Base-by-base conservation (phyloP, 148 eudicot genomes). In the Silene latifolia region DNA sequence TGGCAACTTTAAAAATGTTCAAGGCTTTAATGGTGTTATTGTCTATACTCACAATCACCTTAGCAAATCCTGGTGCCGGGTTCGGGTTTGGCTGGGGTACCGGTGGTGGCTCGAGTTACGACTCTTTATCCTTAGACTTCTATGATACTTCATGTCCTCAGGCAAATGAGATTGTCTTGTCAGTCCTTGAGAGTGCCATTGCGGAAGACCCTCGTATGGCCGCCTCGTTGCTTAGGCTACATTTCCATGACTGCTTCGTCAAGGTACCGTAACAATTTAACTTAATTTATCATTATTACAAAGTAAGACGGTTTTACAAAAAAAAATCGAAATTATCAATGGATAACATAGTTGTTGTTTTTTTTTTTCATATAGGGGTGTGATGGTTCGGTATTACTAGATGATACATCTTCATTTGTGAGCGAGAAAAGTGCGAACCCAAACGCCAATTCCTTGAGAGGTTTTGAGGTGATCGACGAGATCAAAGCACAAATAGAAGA, bases 191-290 rank as follows among this genome's bases (percentile, higher is more conserved):
- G 62, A 76, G 78, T 39, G 92, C 88, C 73, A 85, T 94, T 61
- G 77, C 89, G 0, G 61, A 79, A 63, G 90, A 94, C 54, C 88
- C 98, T 58, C 87, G 97, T n/a, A 89, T 88, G 89, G 91, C 98
- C 72, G 97, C 97, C 51, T 88, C 97, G 68, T 83, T 91, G 79
- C 92, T 92, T 13, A 83, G 98, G 80, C 93, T 94, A 58, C 97
- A 91, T 59, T 90, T 94, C 56, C 98, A 94, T 71, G 98, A 92
- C 72, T 90, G 96, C 85, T 94, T 94, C 77, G 90, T 86, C 67
- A 91, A 94, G 96, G 98, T 91, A 64, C 67, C 12, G 29, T 19
- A 12, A 58, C 23, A 15, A 23, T 65, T 32, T 62, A 23, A 23
- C 14, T 7, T 62, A 25, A 4, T 25, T 32, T 32, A 32, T 32